Conservation (phyloP, 2,329 filamentous ascomycete genomes). For the Furcasterigmium furcatum region DNA sequence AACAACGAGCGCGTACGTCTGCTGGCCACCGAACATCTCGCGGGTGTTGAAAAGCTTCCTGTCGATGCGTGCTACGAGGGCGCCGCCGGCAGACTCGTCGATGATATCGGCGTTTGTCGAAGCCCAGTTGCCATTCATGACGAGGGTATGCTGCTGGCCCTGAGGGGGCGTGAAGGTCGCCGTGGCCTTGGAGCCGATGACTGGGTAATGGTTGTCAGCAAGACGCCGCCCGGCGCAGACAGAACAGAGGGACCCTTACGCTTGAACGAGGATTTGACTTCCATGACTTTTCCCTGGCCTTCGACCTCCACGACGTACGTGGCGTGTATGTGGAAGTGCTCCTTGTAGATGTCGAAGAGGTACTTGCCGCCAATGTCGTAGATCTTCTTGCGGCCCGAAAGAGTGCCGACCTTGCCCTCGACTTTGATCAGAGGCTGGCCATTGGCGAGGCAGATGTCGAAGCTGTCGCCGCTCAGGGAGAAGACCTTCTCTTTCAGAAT, state of each 20-base stretch:
- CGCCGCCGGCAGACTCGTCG: slow-evolving; percentile 42
- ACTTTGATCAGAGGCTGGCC: slow-evolving; percentile 54
- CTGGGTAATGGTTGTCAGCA: slow-evolving; percentile 23
- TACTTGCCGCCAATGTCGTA: slow-evolving; percentile 48
- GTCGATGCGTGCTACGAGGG: slow-evolving; percentile 54
- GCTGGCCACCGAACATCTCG: slow-evolving; percentile 56
- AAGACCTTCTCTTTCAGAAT: slow-evolving; percentile 59
- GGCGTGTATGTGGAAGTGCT: slow-evolving; percentile 45
- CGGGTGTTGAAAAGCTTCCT: slow-evolving; percentile 55
- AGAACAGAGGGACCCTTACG: slow-evolving; percentile 31
- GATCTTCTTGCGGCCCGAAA: slow-evolving; percentile 54
- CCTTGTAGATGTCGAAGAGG: slow-evolving; percentile 56
- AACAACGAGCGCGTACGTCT: slow-evolving; percentile 63
- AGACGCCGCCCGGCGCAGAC: background rate
- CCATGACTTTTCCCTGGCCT: slow-evolving; percentile 42
- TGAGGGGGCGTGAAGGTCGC: slow-evolving; percentile 52
- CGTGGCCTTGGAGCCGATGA: slow-evolving; percentile 50
- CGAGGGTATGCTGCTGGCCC: slow-evolving; percentile 40
- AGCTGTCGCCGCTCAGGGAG: slow-evolving; percentile 61
- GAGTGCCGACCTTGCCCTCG: slow-evolving; percentile 48
- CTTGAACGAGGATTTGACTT: slow-evolving; percentile 52
- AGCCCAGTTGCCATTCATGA: slow-evolving; percentile 60
- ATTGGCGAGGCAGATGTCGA: slow-evolving; percentile 54
- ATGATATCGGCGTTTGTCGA: slow-evolving; percentile 55
- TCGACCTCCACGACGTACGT: slow-evolving; percentile 48